phyloP scores from a whole-genome alignment of 441 rosid species.

The Aleurites moluccanus region DNA sequence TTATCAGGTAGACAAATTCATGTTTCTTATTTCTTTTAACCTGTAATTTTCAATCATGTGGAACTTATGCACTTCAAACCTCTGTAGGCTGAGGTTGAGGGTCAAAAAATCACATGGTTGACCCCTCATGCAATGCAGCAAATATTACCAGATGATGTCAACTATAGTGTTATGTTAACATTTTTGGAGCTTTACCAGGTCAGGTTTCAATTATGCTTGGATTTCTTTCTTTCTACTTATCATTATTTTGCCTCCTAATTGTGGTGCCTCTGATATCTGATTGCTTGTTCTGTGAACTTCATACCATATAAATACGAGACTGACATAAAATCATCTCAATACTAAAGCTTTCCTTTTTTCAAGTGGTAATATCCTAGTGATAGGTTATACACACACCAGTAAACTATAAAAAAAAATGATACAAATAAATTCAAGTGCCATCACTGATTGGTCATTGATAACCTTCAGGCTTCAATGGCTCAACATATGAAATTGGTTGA shows the following conservation, averaged over 20 bases:
- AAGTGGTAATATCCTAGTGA: background rate
- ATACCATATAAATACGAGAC: background rate
- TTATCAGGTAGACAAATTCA: slow-evolving; percentile 62
- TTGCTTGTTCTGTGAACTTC: background rate
- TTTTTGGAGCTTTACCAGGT: slow-evolving; percentile 98
- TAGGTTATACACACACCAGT: background rate
- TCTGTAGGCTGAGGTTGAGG: slow-evolving; percentile 86
- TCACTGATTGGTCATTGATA: background rate
- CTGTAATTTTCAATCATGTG: background rate
- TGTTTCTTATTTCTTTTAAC: background rate
- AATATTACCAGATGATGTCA: slow-evolving; percentile 89
- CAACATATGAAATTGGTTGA: background rate
- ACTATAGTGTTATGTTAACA: slow-evolving; percentile 70
- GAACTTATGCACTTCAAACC: slow-evolving; percentile 13
- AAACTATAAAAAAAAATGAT: background rate
- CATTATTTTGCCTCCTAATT: background rate
- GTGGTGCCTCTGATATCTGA: slow-evolving; percentile 1
- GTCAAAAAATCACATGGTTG: slow-evolving; percentile 92
- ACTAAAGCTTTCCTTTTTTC: background rate
- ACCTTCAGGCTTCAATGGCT: background rate
- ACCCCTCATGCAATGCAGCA: slow-evolving; percentile 91
- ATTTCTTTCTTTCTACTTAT: slow-evolving; percentile 1
- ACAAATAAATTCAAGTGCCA: background rate
- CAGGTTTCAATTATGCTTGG: background rate
- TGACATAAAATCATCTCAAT: background rate